Evolutionary conservation across 441 rosid genomes (phyloP).

Genomic region (Kokia cookei): DNA sequence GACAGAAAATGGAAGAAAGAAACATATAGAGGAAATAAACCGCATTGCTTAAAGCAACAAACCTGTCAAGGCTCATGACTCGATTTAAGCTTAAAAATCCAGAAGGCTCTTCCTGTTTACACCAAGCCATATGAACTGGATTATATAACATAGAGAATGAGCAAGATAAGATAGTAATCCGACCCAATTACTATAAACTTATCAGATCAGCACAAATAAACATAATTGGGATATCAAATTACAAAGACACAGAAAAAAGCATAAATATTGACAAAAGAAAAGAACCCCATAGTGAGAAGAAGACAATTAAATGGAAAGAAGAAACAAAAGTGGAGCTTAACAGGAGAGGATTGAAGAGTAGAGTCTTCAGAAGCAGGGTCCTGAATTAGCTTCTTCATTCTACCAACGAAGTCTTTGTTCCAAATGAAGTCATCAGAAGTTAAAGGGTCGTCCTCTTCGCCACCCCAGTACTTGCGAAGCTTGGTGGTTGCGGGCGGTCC

Average conservation of each 20-base stretch:
- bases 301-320: neutral
- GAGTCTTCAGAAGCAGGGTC: constrained; percentile 23
- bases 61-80: constrained; percentile 89
- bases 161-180: neutral
- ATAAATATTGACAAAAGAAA: neutral
- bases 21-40: neutral
- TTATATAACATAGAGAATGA: neutral
- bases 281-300: neutral
- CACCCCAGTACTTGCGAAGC: constrained; percentile 83
- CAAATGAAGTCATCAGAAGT: constrained; percentile 79
- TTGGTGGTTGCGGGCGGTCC: constrained; percentile 74
- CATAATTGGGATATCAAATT: neutral
- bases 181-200: neutral
- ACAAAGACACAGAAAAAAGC: neutral
- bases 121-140: neutral
- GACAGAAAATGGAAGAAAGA: neutral
- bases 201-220: neutral
- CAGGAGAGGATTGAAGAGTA: constrained; percentile 26
- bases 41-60: constrained; percentile 4
- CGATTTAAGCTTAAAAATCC: constrained; percentile 80
- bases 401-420: constrained; percentile 83
- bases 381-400: constrained; percentile 56
- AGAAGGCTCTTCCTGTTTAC: constrained; percentile 57
- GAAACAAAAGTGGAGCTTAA: constrained; percentile 28
- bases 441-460: constrained; percentile 74